Percentiles rank a stretch among this genome's conserved stretches.
phyloP scores from a whole-genome alignment of 352 stramenopile genomes.

The Elongisporangium prolatum region DNA sequence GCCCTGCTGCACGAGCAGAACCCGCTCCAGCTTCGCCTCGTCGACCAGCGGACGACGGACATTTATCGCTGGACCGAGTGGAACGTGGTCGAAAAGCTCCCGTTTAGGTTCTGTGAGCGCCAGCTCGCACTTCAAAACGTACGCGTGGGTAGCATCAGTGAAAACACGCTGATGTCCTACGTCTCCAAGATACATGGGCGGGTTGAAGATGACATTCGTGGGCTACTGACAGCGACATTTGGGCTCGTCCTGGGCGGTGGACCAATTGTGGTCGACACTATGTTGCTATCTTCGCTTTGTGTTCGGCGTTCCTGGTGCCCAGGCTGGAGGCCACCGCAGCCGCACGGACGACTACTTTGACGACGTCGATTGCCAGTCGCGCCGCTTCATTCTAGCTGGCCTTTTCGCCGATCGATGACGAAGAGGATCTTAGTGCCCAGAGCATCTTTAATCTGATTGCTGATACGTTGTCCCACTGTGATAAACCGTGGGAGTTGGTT shows the following conservation, averaged over 20 bases:
- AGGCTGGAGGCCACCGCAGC: neutral
- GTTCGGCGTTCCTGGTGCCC: slow-evolving; percentile 6
- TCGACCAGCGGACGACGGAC: slow-evolving; percentile 3
- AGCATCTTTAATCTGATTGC: slow-evolving; percentile 16
- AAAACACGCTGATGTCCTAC: too few relatives aligned
- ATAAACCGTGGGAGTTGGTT: slow-evolving; percentile 10
- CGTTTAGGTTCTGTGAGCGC: too few relatives aligned
- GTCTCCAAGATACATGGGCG: too few relatives aligned
- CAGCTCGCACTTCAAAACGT: too few relatives aligned
- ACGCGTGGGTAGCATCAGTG: too few relatives aligned
- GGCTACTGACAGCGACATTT: slow-evolving; percentile 6
- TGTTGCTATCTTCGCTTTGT: slow-evolving; percentile 15
- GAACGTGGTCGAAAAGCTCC: neutral
- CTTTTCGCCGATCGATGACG: slow-evolving; percentile 8
- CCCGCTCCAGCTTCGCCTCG: slow-evolving; percentile 2
- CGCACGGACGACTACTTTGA: slow-evolving; percentile 18
- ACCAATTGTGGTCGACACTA: slow-evolving; percentile 9
- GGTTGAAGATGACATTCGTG: too few relatives aligned
- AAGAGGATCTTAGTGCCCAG: slow-evolving; percentile 7
- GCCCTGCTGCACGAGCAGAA: slow-evolving; percentile 3
- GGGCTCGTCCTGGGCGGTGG: slow-evolving; percentile 11
- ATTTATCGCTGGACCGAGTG: slow-evolving; percentile 6
- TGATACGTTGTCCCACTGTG: slow-evolving; percentile 8
- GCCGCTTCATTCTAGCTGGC: slow-evolving; percentile 11
- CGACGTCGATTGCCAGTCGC: slow-evolving; percentile 11